Base-by-base conservation (phyloP, 2,329 filamentous ascomycete genomes). In the Exserohilum rostratum region DNA sequence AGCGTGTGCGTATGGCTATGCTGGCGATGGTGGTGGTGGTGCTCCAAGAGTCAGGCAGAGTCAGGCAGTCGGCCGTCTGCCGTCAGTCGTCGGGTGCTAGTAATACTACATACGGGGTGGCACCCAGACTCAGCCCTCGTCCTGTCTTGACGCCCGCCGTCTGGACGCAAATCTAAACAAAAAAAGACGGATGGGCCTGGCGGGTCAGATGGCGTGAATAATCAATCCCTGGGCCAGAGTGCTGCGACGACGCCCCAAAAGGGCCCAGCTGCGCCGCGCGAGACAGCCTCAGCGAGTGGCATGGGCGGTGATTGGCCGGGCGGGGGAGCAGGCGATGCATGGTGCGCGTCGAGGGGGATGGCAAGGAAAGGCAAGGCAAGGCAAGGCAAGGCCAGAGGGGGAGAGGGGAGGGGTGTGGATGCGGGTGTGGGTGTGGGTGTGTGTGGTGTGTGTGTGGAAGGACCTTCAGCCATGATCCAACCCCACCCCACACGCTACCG, bases 281-380 rank as follows among this genome's bases (percentile, higher is more conserved):
- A 46, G 47, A 59, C 57, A 59, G 57, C 57, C 57, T 59, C 57
- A 59, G 50, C 50, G 20, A 46, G 27, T 47, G 34, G 53, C 50
- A 53, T 43, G 6, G 10, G 13, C 37, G 11, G 45, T 45, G 17
- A 50, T 58, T 58, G 53, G 56, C 45, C 25, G 37, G 11, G 38
- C 18, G 33, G 13, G 11, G n/a, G 22, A 18, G 43, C 50, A 55
- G 53, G 43, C 48, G 43, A 45, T 47, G 49, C 52, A 51, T 53
- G 20, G 55, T 40, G 53, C 49, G 49, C 48, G 48, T 38, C 52
- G 39, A 50, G 52, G 50, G 54, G 50, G 50, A 50, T 4, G 22
- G 22, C 4, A 25, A 25, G 22, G 22, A 25, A 25, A 5, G 34
- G 15, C 5, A 37, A 37, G 34, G 15, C 15, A 37, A n/a, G 22